These are phyloP conservation scores for Colletotrichum viniferum DNA, from an alignment of 2,329 filamentous ascomycete species.

Conservation along the genomic window DNA sequence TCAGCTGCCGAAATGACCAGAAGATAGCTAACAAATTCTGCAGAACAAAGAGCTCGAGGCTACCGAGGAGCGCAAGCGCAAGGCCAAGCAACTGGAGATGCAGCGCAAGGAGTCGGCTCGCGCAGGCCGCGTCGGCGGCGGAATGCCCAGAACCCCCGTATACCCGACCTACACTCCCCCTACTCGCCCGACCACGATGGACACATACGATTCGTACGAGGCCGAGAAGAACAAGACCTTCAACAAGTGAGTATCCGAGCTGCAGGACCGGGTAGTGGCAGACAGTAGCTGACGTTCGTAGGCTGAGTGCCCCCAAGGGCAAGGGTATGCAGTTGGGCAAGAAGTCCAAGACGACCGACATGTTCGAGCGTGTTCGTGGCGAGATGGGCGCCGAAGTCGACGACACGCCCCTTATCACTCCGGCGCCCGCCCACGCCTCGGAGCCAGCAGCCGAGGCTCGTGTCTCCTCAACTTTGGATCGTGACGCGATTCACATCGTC, in stretches of 20 bases:
- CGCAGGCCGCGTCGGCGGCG: constrained; percentile 63
- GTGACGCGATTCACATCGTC: constrained; percentile 86
- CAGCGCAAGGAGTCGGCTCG: constrained; percentile 96
- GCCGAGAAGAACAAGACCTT: constrained; percentile 95
- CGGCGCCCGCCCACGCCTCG: constrained; percentile 52
- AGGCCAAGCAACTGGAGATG: constrained; percentile 98
- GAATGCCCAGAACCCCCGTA: constrained; percentile 73
- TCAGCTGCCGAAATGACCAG: background rate
- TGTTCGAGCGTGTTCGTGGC: constrained; percentile 93
- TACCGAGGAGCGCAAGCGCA: constrained; percentile 96
- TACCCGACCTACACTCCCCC: constrained; percentile 92
- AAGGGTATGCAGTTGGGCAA: constrained; percentile 99
- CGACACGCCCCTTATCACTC: constrained; percentile 73
- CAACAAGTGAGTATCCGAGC: constrained; percentile 66
- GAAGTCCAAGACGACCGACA: constrained; percentile 96
- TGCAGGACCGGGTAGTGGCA: background rate
- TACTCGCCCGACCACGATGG: constrained; percentile 72
- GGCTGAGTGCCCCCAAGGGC: constrained; percentile 68
- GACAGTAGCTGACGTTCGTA: background rate
- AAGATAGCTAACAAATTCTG: constrained; percentile 25
- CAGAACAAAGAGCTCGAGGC: constrained; percentile 99
- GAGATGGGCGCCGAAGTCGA: constrained; percentile 89
- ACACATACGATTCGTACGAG: constrained; percentile 93
- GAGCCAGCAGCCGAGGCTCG: constrained; percentile 59
- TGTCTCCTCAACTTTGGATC: constrained; percentile 72